Conservation (phyloP, 352 stramenopile species). For the Pilasporangium apinafurcum region DNA sequence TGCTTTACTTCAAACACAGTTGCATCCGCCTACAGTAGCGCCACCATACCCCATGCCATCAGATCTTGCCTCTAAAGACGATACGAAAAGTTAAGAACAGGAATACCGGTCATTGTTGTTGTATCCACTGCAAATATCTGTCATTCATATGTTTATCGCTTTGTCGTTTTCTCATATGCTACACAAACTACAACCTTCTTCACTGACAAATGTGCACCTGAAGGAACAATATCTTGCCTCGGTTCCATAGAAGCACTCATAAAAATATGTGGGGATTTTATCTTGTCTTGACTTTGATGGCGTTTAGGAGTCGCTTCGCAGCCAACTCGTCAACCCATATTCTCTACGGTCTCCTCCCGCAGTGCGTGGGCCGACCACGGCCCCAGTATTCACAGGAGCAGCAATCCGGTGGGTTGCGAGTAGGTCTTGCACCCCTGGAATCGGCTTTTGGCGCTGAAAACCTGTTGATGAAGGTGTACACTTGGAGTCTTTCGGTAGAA, state of each 20-base stretch:
- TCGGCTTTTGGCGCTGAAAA: constrained; percentile 25
- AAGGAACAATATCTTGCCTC: too few species aligned
- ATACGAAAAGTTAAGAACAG: constrained; percentile 1
- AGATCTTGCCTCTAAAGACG: not conserved
- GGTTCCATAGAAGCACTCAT: not conserved
- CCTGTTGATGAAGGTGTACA: constrained; percentile 1
- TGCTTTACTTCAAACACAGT: constrained; percentile 1
- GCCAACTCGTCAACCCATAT: constrained; percentile 62
- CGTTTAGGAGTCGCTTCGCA: constrained; percentile 28
- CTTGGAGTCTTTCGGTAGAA: constrained; percentile 50
- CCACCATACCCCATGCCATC: not conserved
- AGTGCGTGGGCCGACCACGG: constrained; percentile 14
- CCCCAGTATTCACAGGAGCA: constrained; percentile 4
- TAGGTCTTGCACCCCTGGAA: constrained; percentile 46
- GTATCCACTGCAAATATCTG: too few species aligned
- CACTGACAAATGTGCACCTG: too few species aligned
- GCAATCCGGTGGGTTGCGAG: constrained; percentile 21
- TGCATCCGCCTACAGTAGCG: not conserved
- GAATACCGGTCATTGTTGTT: not conserved
- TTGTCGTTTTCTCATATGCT: too few species aligned
- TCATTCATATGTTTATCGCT: too few species aligned
- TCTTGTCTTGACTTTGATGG: not conserved
- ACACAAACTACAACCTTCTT: too few species aligned
- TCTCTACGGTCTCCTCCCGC: constrained; percentile 27
- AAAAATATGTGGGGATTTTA: not conserved